phyloP scores from a whole-genome alignment of 352 stramenopile species.

The Globisporangium radiosum region DNA sequence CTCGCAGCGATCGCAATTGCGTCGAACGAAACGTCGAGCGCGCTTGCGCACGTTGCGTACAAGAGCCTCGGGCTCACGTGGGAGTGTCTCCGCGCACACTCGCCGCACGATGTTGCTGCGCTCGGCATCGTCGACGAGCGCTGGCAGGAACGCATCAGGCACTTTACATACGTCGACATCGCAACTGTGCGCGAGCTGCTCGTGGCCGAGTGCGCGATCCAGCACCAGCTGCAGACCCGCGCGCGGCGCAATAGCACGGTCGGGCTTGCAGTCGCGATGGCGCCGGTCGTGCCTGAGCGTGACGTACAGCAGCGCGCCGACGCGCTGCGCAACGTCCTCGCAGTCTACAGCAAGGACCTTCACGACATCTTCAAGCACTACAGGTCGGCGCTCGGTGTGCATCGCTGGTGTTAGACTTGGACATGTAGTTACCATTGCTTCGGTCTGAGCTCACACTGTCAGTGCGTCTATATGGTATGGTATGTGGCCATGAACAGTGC shows the following conservation, averaged over 20 bases:
- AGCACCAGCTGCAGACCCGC: constrained; percentile 15
- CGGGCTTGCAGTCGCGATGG: constrained; percentile 8
- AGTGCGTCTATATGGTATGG: background rate
- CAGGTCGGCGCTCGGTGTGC: constrained; percentile 21
- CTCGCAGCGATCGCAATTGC: constrained; percentile 52
- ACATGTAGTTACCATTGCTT: background rate
- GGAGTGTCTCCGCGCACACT: constrained; percentile 37
- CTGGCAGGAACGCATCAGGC: constrained; percentile 48
- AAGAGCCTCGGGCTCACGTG: constrained; percentile 63
- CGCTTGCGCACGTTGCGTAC: constrained; percentile 59
- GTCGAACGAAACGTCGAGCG: constrained; percentile 68
- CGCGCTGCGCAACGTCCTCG: constrained; percentile 43
- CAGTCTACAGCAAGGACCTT: constrained; percentile 67
- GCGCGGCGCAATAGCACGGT: constrained; percentile 14
- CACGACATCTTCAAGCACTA: constrained; percentile 85
- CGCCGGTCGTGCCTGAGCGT: constrained; percentile 44
- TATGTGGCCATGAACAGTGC: constrained; percentile 21
- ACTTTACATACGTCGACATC: constrained; percentile 50
- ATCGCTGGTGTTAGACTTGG: background rate
- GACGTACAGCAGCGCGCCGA: constrained; percentile 45
- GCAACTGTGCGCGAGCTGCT: constrained; percentile 52
- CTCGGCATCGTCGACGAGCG: constrained; percentile 58
- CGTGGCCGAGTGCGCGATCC: constrained; percentile 31
- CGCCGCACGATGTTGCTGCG: constrained; percentile 20
- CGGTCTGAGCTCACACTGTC: too few species aligned